These are phyloP conservation scores for Ganoderma meredithae DNA, from an alignment of 1,284 basidiomycete species.

Conservation along the genomic window DNA sequence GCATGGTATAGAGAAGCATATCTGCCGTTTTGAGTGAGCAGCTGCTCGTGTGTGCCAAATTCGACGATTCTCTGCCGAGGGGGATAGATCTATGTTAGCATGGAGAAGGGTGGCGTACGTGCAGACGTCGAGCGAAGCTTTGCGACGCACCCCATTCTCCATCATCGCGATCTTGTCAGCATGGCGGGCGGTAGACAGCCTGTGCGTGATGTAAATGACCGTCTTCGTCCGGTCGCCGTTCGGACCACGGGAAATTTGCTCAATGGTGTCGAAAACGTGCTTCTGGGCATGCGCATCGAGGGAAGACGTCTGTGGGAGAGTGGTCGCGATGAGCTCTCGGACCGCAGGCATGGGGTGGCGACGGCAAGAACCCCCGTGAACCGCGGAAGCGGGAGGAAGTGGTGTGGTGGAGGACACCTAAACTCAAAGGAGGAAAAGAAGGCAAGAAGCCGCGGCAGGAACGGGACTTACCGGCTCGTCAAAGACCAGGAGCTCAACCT, in stretches of 20 bases:
- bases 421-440: background rate
- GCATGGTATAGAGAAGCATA: slow-evolving; percentile 78
- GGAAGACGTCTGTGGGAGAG: slow-evolving; percentile 66
- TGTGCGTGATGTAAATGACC: slow-evolving; percentile 86
- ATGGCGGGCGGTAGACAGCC: slow-evolving; percentile 78
- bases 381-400: background rate
- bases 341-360: background rate
- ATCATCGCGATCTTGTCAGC: slow-evolving; percentile 89
- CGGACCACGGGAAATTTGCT: slow-evolving; percentile 62
- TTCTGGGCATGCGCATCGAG: slow-evolving; percentile 84
- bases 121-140: slow-evolving; percentile 8
- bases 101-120: slow-evolving; percentile 13
- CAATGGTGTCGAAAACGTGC: slow-evolving; percentile 78
- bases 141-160: slow-evolving; percentile 72
- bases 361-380: background rate
- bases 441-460: slow-evolving; percentile 5
- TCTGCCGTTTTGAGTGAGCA: slow-evolving; percentile 65
- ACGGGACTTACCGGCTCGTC: slow-evolving; percentile 73
- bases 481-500: slow-evolving; percentile 79
- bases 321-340: slow-evolving; percentile 6
- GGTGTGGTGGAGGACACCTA: background rate
- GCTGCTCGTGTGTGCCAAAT: slow-evolving; percentile 80
- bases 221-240: slow-evolving; percentile 68
- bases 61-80: slow-evolving; percentile 71
- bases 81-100: slow-evolving; percentile 32